Evolutionary conservation across 371 early-diverging fungal species (phyloP).

Genomic region (Basidiobolus meristosporus): DNA sequence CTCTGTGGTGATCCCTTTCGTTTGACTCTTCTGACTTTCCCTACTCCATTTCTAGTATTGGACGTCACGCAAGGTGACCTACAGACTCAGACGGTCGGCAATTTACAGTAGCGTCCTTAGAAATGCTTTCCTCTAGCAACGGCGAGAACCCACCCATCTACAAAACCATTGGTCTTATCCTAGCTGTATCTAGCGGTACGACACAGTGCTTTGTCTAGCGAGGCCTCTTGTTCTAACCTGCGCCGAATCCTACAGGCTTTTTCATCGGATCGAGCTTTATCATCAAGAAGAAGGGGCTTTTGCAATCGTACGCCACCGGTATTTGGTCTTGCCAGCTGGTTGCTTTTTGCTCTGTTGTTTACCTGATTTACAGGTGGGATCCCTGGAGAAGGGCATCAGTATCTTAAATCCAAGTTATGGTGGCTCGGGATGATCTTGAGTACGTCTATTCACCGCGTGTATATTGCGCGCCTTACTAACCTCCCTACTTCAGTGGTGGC

Average conservation of each 20-base stretch:
- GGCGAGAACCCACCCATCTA: background rate
- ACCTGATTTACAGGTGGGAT: slow-evolving; percentile 9
- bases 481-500: slow-evolving; percentile 24
- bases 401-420: slow-evolving; percentile 74
- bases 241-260: slow-evolving; percentile 21
- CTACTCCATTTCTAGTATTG: no score
- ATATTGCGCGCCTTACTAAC: background rate
- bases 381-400: slow-evolving; percentile 69
- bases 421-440: slow-evolving; percentile 82
- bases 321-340: no score
- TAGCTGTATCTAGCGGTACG: slow-evolving; percentile 5
- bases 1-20: no score
- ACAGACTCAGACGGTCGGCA: no score
- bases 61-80: no score
- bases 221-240: background rate
- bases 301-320: slow-evolving; percentile 45
- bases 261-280: slow-evolving; percentile 86
- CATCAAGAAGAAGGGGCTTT: slow-evolving; percentile 82
- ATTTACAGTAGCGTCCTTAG: no score
- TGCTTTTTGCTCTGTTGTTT: background rate
- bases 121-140: no score
- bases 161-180: slow-evolving; percentile 2
- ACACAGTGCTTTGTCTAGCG: background rate
- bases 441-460: slow-evolving; percentile 10
- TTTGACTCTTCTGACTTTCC: no score